Base-by-base conservation (phyloP, 768 basidiomycete species). In the Fistulinella prunicolor region DNA sequence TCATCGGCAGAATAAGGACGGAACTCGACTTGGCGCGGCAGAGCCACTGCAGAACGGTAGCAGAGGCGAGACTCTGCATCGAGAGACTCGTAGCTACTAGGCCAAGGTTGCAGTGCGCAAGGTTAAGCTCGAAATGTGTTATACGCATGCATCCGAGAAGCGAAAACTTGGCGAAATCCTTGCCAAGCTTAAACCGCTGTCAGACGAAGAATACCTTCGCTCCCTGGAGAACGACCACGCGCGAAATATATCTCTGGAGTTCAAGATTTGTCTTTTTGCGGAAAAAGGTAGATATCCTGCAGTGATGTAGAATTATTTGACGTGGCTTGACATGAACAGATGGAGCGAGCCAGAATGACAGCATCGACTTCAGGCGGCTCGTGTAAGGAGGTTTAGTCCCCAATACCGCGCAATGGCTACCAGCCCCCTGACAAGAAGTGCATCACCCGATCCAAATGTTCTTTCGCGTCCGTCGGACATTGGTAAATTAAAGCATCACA, bases 41-140 rank as follows among this genome's bases (percentile, higher is more conserved):
- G 35, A 72, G 72, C 0, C 79, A 80, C 53, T 55, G 53, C 10
- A 63, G 63, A n/a, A 74, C 70, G 1, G 66, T 65, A 9, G 62
- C 70, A 16, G 64, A 69, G 3, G 69, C 73, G 0, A 74, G 76
- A 39, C 56, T 63, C 1, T 70, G 73, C 40, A 70, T 80, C 20
- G 60, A 70, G 5, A 62, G 66, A 16, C 68, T 85, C 3, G 72
- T n/a, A n/a, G n/a, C n/a, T n/a, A n/a, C n/a, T n/a, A 77, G 47
- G 80, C 81, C 0, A 74, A 75, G 59, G 60, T 85, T 5, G 78
- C 81, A 0, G 73, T 75, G 6, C 70, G 81, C n/a, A 82, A 84
- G 38, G 74, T 73, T 0, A 78, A 82, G 53, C 66, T 84, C 6
- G 78, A 79, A 54, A 56, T 56, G 3, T 67, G 61, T n/a, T 4